Percentiles rank a stretch among this genome's conserved stretches.
phyloP scores from a whole-genome alignment of 2,329 filamentous ascomycete genomes.

The Byssochlamys sp. region DNA sequence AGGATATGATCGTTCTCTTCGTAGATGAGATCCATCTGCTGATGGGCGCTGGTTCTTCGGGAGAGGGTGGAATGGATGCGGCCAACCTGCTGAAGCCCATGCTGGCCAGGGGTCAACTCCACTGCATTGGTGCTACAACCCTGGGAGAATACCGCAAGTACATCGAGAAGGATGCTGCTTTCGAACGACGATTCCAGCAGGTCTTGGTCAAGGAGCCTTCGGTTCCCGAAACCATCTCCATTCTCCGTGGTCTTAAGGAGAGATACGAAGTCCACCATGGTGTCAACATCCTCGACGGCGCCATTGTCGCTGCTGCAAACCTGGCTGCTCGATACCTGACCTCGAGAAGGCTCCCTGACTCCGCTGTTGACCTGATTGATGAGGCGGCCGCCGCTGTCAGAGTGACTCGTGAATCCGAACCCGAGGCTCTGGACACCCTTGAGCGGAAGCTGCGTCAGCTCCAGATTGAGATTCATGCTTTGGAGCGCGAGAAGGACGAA shows the following conservation, averaged over 20 bases:
- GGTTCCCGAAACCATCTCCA: slow-evolving; percentile 84
- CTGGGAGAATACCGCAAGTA: slow-evolving; percentile 95
- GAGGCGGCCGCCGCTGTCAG: slow-evolving; percentile 94
- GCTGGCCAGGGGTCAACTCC: slow-evolving; percentile 88
- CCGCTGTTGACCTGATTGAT: slow-evolving; percentile 90
- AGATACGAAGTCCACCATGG: slow-evolving; percentile 97
- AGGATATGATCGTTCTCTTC: slow-evolving; percentile 94
- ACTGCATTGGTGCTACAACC: slow-evolving; percentile 96
- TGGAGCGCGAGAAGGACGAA: slow-evolving; percentile 88
- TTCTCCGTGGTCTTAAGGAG: slow-evolving; percentile 95
- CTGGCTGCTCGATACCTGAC: slow-evolving; percentile 91
- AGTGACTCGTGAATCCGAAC: slow-evolving; percentile 90
- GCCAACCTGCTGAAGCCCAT: slow-evolving; percentile 96
- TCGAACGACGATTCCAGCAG: slow-evolving; percentile 97
- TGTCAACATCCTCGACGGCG: slow-evolving; percentile 89
- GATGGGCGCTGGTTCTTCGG: slow-evolving; percentile 90
- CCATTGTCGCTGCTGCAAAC: slow-evolving; percentile 82
- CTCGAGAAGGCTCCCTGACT: slow-evolving; percentile 80
- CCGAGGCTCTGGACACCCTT: slow-evolving; percentile 87
- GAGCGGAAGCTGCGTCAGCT: slow-evolving; percentile 83
- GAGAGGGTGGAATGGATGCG: slow-evolving; percentile 96
- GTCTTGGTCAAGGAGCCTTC: slow-evolving; percentile 91
- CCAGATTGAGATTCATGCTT: slow-evolving; percentile 92
- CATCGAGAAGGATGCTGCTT: slow-evolving; percentile 95
- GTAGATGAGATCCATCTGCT: slow-evolving; percentile 97